Base-by-base conservation (phyloP, 192 early-diverging fungal species). In the Borealophlyctis nickersoniae region DNA sequence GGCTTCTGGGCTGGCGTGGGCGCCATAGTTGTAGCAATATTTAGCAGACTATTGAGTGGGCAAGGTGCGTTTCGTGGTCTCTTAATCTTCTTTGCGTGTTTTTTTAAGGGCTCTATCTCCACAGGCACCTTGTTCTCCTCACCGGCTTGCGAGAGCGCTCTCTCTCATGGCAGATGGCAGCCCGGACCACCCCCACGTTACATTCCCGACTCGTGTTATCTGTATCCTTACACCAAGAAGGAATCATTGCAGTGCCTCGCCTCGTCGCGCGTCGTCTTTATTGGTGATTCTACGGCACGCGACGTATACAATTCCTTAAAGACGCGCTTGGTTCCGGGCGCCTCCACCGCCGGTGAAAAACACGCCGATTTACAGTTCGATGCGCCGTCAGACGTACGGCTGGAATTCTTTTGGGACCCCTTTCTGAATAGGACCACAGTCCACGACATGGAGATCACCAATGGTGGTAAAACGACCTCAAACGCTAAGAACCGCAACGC, bases 331-430 rank as follows among this genome's bases (percentile, higher is more conserved):
- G 29, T 14, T 3, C 19, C 56, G 2, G 29, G 50, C 30, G 49
- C 49, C 3, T 1, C 52, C 22, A 58, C 29, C 11, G 32, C 13
- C 16, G 61, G 69, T 1, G 74, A 63, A 35, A 52, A 64, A 49
- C 74, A 79, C 65, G 67, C 73, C 9, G 69, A 83, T 31, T 76
- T 69, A 29, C 71, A 66, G 31, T 31, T 56, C 3, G 73, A 74
- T 26, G 59, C 49, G 14, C 39, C 51, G 3, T 69, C 70, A 16
- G 66, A 58, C 9, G 36, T 78, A 29, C 66, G 73, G 0, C 74
- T 88, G 32, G 68, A 78, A 30, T 90, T 91, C 53, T 73, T 78
- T 53, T 91, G 90, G 90, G 90, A 91, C 58, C 90, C 88, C 4
- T 87, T 78, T 29, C 70, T 86, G 54, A 89, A 82, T 52, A 52